phyloP scores from a whole-genome alignment of 23 red algal species.

The Agarophyton chilense region DNA sequence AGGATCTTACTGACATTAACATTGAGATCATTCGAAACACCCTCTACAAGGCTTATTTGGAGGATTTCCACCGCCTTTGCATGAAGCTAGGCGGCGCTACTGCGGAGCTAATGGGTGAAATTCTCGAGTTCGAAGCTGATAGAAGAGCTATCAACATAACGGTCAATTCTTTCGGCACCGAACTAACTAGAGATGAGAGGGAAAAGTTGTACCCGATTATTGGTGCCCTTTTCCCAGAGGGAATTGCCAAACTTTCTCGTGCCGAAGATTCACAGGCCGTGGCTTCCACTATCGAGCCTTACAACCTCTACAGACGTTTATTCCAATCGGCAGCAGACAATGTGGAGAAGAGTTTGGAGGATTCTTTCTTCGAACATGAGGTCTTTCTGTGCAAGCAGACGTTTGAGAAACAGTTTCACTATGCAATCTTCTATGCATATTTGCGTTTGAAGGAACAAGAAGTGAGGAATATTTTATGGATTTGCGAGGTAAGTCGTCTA shows the following conservation, averaged over 20 bases:
- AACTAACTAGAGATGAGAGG: constrained; percentile 78
- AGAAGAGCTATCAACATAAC: constrained; percentile 97
- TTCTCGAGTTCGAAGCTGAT: constrained; percentile 92
- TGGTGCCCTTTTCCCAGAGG: constrained; percentile 82
- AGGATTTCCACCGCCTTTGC: constrained; percentile 89
- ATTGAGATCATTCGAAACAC: constrained; percentile 99
- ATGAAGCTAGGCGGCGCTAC: constrained; percentile 84
- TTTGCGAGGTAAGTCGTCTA: constrained; percentile 68
- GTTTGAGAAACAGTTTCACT: constrained; percentile 98
- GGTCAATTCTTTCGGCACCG: constrained; percentile 96
- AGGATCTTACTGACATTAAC: constrained; percentile 94
- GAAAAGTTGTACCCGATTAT: constrained; percentile 76
- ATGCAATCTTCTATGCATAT: constrained; percentile 97
- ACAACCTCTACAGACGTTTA: constrained; percentile 74
- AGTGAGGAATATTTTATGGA: constrained; percentile 95
- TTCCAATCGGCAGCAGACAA: constrained; percentile 85
- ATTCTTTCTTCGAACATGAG: constrained; percentile 96
- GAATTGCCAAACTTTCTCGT: constrained; percentile 67
- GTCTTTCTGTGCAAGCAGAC: constrained; percentile 83
- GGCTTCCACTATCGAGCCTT: constrained; percentile 81
- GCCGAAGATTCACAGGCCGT: constrained; percentile 92
- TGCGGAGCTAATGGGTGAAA: constrained; percentile 81
- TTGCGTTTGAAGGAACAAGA: constrained; percentile 96
- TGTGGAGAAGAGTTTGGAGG: constrained; percentile 87
- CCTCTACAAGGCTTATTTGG: constrained; percentile 98